Percentiles rank a stretch among this genome's conserved stretches.
These are phyloP conservation scores for Buddleja alternifolia DNA, from an alignment of 257 asterid species.

Conservation along the genomic window DNA sequence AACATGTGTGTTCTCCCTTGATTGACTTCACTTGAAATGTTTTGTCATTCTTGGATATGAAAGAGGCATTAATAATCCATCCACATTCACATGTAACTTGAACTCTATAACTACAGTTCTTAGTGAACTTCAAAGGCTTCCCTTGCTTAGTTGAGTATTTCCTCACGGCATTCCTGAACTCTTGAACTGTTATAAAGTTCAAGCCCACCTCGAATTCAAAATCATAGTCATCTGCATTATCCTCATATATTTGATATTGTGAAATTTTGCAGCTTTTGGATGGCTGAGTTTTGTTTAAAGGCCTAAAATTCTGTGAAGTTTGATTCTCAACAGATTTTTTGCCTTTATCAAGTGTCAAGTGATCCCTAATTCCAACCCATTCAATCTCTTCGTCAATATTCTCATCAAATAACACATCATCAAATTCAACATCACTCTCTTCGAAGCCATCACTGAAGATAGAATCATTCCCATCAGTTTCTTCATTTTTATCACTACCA, in stretches of 20 bases:
- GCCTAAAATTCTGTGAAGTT: not conserved
- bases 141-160: not conserved
- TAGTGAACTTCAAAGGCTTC: not conserved
- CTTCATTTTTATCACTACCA: not conserved
- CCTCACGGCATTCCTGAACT: not conserved
- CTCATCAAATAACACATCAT: not conserved
- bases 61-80: not conserved
- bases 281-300: not conserved
- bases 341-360: not conserved
- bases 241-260: not conserved
- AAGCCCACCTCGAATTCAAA: not conserved
- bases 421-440: not conserved
- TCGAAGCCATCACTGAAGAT: not conserved
- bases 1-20: not conserved
- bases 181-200: not conserved
- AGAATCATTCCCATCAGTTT: not conserved
- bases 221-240: not conserved
- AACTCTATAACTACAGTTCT: not conserved
- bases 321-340: not conserved
- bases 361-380: not conserved
- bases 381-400: not conserved
- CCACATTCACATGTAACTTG: slow-evolving; percentile 8
- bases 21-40: not conserved
- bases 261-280: not conserved
- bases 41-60: not conserved